A percentile compares a stretch with the other conserved stretches of the same genome.
Evolutionary conservation across 129 eudicot species (phyloP).

Genomic region (Kitagawia praeruptora): DNA sequence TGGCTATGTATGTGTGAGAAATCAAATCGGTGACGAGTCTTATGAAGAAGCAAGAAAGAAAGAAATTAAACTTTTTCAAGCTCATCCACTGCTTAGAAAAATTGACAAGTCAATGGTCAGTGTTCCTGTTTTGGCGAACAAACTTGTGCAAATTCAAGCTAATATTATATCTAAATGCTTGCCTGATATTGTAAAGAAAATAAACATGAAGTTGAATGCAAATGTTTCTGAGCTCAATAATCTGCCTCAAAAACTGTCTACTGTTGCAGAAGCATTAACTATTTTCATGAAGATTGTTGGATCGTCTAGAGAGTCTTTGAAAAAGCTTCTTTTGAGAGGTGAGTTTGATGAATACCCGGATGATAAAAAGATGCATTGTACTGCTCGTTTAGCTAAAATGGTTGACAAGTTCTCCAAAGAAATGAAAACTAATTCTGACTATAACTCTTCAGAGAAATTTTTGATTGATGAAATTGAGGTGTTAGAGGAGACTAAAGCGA

Average conservation of each 20-base stretch:
- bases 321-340: not conserved
- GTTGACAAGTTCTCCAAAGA: not conserved
- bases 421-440: not conserved
- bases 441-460: not conserved
- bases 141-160: slow-evolving; percentile 1
- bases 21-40: too few species aligned
- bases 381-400: not conserved
- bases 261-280: not conserved
- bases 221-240: slow-evolving; percentile 1
- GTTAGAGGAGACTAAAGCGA: not conserved
- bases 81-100: too few species aligned
- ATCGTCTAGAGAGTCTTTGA: not conserved
- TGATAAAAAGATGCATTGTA: not conserved
- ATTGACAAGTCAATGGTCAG: too few species aligned
- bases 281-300: not conserved
- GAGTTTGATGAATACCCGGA: not conserved
- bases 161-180: not conserved
- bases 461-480: not conserved
- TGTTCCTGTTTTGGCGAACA: too few species aligned
- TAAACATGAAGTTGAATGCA: not conserved
- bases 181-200: not conserved
- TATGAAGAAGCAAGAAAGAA: too few species aligned
- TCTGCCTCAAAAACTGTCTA: not conserved
- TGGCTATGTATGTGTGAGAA: too few species aligned
- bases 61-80: too few species aligned